Evolutionary conservation across 1,139 yeast species (phyloP).

Genomic region (Hyphopichia wangnamkhiaoensis): DNA sequence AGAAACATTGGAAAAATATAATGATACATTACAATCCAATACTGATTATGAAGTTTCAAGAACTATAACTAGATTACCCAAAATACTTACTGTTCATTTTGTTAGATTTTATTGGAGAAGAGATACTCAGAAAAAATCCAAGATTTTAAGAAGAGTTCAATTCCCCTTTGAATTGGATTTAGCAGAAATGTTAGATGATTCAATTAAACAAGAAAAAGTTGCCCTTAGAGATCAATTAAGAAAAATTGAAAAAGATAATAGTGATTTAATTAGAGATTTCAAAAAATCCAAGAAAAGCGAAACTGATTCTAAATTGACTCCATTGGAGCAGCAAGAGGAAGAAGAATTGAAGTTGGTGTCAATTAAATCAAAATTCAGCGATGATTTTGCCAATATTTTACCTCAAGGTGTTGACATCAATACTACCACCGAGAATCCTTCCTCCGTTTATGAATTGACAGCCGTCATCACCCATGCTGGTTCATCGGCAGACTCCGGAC

Average conservation of each 20-base stretch:
- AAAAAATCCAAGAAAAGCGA: constrained; percentile 56
- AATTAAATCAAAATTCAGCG: constrained; percentile 45
- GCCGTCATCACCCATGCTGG: constrained; percentile 94
- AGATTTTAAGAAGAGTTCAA: constrained; percentile 88
- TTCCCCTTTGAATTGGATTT: constrained; percentile 93
- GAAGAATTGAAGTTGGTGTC: constrained; percentile 49
- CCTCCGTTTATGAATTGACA: constrained; percentile 79
- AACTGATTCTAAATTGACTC: constrained; percentile 37
- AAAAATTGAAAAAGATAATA: constrained; percentile 72
- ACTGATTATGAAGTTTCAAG: constrained; percentile 70
- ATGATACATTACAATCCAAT: constrained; percentile 66
- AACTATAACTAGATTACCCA: constrained; percentile 79
- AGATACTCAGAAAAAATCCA: constrained; percentile 86
- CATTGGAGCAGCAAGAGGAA: constrained; percentile 46
- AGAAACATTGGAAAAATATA: constrained; percentile 77
- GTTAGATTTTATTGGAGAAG: constrained; percentile 96
- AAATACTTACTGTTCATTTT: constrained; percentile 85
- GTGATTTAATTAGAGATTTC: constrained; percentile 71
- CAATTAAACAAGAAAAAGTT: constrained; percentile 64
- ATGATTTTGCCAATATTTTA: constrained; percentile 41
- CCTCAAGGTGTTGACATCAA: constrained; percentile 30
- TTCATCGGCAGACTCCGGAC: constrained; percentile 95
- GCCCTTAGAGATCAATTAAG: constrained; percentile 77
- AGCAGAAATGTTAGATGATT: constrained; percentile 80
- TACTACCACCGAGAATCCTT: constrained; percentile 73